phyloP scores from a whole-genome alignment of 129 eudicot species.

The Centella asiatica region DNA sequence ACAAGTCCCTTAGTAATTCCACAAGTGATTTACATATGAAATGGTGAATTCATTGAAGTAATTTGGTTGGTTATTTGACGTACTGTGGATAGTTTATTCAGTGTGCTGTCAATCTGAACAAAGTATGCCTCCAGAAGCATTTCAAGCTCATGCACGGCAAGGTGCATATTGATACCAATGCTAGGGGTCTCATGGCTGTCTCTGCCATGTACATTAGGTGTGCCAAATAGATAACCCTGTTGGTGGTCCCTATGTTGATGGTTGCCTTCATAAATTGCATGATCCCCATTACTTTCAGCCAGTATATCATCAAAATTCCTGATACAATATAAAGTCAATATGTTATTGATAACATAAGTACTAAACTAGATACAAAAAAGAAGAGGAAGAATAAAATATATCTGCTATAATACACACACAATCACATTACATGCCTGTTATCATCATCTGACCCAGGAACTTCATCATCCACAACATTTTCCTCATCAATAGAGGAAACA shows the following conservation, averaged over 20 bases:
- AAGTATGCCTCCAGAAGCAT: slow-evolving; percentile 89
- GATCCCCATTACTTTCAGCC: slow-evolving; percentile 35
- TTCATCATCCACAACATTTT: slow-evolving; percentile 47
- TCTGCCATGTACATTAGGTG: slow-evolving; percentile 31
- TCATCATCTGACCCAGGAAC: slow-evolving; percentile 31
- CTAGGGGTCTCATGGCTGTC: slow-evolving; percentile 56
- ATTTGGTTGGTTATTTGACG: slow-evolving; percentile 6
- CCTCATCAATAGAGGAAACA: slow-evolving; percentile 36
- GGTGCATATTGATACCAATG: slow-evolving; percentile 54
- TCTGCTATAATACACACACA: neutral
- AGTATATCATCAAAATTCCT: slow-evolving; percentile 46
- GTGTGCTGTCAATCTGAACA: slow-evolving; percentile 83
- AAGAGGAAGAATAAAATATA: neutral
- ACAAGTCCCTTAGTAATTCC: neutral
- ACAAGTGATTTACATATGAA: neutral
- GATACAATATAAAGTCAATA: slow-evolving; percentile 1
- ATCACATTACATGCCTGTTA: slow-evolving; percentile 32
- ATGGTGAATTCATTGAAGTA: neutral
- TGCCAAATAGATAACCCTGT: slow-evolving; percentile 37
- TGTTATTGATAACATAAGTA: no score
- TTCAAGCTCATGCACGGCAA: slow-evolving; percentile 81
- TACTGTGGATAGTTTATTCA: slow-evolving; percentile 71
- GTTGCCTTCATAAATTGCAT: slow-evolving; percentile 27
- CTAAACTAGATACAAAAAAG: neutral
- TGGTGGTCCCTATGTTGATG: slow-evolving; percentile 21